These are phyloP conservation scores for Prunella vulgaris DNA, from an alignment of 257 asterid species.

Conservation along the genomic window DNA sequence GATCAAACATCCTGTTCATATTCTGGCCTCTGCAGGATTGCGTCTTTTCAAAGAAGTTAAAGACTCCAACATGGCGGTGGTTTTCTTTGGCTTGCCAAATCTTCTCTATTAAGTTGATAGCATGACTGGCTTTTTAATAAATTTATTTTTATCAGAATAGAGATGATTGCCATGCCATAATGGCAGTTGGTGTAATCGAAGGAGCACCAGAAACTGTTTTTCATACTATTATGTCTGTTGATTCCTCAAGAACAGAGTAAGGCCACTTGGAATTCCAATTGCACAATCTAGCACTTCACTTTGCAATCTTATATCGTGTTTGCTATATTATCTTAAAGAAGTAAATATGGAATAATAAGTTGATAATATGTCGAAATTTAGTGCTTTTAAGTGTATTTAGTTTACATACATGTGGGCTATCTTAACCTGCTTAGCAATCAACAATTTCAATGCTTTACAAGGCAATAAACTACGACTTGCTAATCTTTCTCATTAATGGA, in stretches of 20 bases:
- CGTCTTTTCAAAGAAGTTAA: conserved; percentile 91
- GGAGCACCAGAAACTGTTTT: conserved; percentile 86
- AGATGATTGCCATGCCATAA: conserved; percentile 76
- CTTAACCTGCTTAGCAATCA: not conserved
- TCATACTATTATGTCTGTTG: conserved; percentile 71
- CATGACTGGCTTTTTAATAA: not conserved
- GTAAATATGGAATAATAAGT: not conserved
- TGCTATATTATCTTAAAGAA: not conserved
- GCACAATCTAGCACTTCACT: not conserved
- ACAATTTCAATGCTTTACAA: not conserved
- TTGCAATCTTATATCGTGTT: not conserved
- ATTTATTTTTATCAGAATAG: conserved; percentile 34
- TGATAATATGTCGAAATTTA: not conserved
- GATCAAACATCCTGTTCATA: not conserved
- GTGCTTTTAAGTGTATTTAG: not conserved
- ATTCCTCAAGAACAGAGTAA: conserved; percentile 87
- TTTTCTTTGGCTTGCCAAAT: conserved; percentile 7
- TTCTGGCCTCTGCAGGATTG: conserved; percentile 49
- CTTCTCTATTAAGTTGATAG: not conserved
- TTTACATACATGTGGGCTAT: not conserved
- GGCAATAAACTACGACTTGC: not conserved
- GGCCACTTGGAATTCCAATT: conserved; percentile 1
- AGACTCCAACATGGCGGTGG: conserved; percentile 58
- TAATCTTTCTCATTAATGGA: not conserved
- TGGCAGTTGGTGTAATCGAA: conserved; percentile 88